Percentiles rank a stretch among this genome's conserved stretches.
These are phyloP conservation scores for Exophiala sideris DNA, from an alignment of 2,329 filamentous ascomycete genomes.

Conservation along the genomic window DNA sequence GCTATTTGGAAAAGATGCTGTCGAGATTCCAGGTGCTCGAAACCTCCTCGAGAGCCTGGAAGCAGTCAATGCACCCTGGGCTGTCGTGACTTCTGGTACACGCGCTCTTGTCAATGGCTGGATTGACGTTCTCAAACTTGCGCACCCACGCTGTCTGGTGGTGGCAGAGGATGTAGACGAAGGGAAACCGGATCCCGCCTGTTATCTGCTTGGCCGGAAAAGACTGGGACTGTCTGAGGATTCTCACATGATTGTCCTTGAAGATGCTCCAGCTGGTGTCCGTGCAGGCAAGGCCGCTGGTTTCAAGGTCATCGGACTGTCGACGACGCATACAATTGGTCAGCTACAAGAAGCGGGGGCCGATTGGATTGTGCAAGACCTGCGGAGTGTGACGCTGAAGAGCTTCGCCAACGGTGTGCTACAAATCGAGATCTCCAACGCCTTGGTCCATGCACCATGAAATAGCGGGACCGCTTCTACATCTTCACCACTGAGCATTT, in stretches of 20 bases:
- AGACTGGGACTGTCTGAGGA: conserved; percentile 52
- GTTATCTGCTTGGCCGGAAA: conserved; percentile 66
- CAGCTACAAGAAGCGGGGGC: conserved; percentile 73
- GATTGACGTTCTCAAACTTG: conserved; percentile 64
- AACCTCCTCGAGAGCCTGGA: conserved; percentile 66
- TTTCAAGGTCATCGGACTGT: conserved; percentile 77
- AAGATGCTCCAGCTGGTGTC: conserved; percentile 86
- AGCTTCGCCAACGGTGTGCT: conserved; percentile 14
- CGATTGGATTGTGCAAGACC: conserved; percentile 81
- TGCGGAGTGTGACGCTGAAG: conserved; percentile 67
- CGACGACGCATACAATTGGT: conserved; percentile 74
- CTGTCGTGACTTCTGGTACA: conserved; percentile 76
- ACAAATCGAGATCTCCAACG: conserved; percentile 24
- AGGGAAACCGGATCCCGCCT: conserved; percentile 74
- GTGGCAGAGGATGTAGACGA: conserved; percentile 71
- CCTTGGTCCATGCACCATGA: conserved; percentile 15
- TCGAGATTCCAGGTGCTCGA: conserved; percentile 81
- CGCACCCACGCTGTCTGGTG: conserved; percentile 64
- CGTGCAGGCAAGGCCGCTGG: conserved; percentile 79
- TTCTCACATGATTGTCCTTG: conserved; percentile 67
- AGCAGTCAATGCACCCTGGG: conserved; percentile 66
- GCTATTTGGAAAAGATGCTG: conserved; percentile 71
- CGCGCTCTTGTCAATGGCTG: conserved; percentile 64
- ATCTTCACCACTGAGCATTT: conserved; percentile 2
- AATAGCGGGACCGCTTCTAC: neutral